phyloP scores from a whole-genome alignment of 192 early-diverging fungal species.

The Cladochytrium replicatum region DNA sequence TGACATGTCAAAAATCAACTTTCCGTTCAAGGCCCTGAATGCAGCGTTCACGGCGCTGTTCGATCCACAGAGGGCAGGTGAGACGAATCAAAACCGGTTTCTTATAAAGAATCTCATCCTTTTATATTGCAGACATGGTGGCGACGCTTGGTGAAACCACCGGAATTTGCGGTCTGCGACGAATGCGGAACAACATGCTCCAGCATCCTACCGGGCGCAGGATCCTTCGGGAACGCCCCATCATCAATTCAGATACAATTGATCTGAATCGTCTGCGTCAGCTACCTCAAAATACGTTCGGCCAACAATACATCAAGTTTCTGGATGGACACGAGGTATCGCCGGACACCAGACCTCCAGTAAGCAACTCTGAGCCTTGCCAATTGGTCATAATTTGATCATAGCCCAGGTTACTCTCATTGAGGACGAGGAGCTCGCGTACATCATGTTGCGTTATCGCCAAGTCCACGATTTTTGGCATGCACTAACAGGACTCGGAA shows the following conservation, averaged over 20 bases:
- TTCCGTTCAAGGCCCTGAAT: no score
- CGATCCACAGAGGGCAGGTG: no score
- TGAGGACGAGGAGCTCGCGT: constrained; percentile 82
- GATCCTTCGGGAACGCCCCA: constrained; percentile 73
- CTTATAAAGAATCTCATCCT: no score
- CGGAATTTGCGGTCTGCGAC: constrained; percentile 49
- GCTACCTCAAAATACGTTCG: constrained; percentile 70
- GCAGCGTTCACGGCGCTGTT: no score
- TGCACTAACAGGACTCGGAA: constrained; percentile 64
- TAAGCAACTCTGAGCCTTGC: constrained; percentile 13
- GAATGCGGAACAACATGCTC: constrained; percentile 75
- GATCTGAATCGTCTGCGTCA: constrained; percentile 53
- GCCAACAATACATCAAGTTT: constrained; percentile 72
- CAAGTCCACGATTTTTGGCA: constrained; percentile 95
- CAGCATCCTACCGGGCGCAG: constrained; percentile 60
- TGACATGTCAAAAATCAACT: no score
- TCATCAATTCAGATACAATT: constrained; percentile 58
- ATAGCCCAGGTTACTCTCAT: constrained; percentile 66
- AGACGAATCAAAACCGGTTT: no score
- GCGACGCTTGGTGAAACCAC: constrained; percentile 87
- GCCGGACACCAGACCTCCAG: constrained; percentile 68
- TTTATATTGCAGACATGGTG: constrained; percentile 79
- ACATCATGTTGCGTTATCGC: constrained; percentile 86
- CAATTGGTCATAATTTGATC: background rate
- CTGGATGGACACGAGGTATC: constrained; percentile 68